Conservation (phyloP, 192 early-diverging fungal genomes). For the Funneliformis mosseae region DNA sequence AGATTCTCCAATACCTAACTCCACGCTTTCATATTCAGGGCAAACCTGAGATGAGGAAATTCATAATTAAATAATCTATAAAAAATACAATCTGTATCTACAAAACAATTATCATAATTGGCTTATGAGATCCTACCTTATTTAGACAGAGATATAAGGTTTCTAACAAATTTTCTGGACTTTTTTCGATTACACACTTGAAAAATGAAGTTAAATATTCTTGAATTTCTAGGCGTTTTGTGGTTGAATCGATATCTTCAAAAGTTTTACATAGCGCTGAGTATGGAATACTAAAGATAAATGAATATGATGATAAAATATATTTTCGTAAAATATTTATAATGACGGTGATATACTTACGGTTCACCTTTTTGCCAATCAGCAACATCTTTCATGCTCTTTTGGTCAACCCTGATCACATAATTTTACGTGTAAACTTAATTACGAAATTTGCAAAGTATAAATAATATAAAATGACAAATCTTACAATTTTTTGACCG, state of each 20-base stretch:
- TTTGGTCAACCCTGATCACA: background rate
- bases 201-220: slow-evolving; percentile 75
- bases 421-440: background rate
- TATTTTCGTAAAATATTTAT: background rate
- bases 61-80: slow-evolving; percentile 26
- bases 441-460: background rate
- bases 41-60: slow-evolving; percentile 54
- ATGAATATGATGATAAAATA: background rate
- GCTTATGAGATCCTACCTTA: slow-evolving; percentile 52
- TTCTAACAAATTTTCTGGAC: slow-evolving; percentile 67
- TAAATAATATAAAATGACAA: background rate
- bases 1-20: slow-evolving; percentile 94
- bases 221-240: slow-evolving; percentile 83
- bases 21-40: slow-evolving; percentile 94
- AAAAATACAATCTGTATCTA: background rate
- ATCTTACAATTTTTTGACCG: background rate
- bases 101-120: background rate
- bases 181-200: slow-evolving; percentile 60
- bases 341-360: slow-evolving; percentile 35
- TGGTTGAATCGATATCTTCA: slow-evolving; percentile 84
- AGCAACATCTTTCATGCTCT: background rate
- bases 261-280: slow-evolving; percentile 88
- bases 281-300: slow-evolving; percentile 70
- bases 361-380: slow-evolving; percentile 50
- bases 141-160: slow-evolving; percentile 92